Base-by-base conservation (phyloP, 2,329 filamentous ascomycete species). In the Berkeleyomyces rouxiae region DNA sequence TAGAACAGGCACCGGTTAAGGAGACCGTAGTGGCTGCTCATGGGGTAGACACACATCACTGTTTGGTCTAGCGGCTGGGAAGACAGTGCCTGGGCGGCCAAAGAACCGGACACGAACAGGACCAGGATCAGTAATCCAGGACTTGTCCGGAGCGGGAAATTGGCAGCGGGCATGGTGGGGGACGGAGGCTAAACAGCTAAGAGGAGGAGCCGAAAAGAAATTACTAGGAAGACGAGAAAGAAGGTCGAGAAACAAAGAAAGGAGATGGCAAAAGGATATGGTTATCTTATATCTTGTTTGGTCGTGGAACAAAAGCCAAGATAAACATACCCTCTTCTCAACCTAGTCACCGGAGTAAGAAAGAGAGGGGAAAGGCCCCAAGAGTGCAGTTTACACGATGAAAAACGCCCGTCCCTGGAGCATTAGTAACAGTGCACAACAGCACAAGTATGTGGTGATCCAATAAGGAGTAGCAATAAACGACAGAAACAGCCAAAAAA, bases 11-110 rank as follows among this genome's bases (percentile, higher is more conserved):
- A 53, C 37, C 63, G 59, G 46, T 64, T 61, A 33, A 64, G 46
- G n/a, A 59, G 10, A 4, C 63, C 60, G 31, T 64, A 64, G 46
- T 59, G 51, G 53, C 59, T 44, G 55, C 63, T 64, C 37, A 64
- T 61, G 23, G 63, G 63, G 36, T 64, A 64, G 6, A 64, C 63
- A 49, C 63, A 64, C 59, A 64, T 64, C 39, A 64, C 59, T 16
- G 63, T 64, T n/a, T 64, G 43, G 10, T 61, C 42, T 9, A 64
- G 63, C 39, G 63, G 46, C 11, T 62, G 43, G 13, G 37, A 53
- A 9, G 55, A 47, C 4, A 62, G 43, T 6, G 63, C 63, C 57
- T 64, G 63, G 1, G 42, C 39, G n/a, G 63, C 63, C 33, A 58
- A 40, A 33, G 57, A 57, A 6, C 39, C 55, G 1, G 59, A 49